Base-by-base conservation (phyloP, 371 early-diverging fungal genomes). In the Catenaria anguillulae region DNA sequence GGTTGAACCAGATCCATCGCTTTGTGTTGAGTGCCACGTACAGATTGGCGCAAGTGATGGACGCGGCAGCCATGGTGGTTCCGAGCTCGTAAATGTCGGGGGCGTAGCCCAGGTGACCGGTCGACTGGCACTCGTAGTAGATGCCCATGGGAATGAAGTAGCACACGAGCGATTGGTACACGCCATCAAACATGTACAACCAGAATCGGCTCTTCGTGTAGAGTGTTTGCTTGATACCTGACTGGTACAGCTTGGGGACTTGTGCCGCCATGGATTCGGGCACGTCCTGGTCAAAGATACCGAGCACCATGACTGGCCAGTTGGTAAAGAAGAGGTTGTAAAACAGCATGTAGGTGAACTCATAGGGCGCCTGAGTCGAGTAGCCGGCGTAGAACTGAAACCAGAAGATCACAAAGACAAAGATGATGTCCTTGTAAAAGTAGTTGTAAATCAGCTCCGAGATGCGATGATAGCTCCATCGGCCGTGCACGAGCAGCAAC, bases 231-330 rank as follows among this genome's bases (percentile, higher is more conserved):
- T 80, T 79, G 62, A 92, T 84, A 23, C 96, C 94, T 66, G 86
- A 81, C 37, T 79, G 80, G 68, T 93, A 93, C 24, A 93, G 75
- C 67, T 89, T 85, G 0, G 95, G 93, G 56, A 89, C 84, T n/a
- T 77, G 70, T 55, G 87, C 68, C 13, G 88, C 81, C 3, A 83
- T 75, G 31, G 77, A 72, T 15, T 82, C 82, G 60, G 83, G 80
- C 31, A 95, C 72, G 67, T 93, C 93, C 74, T 90, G 92, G 71
- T 95, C 96, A 75, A 93, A 87, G 13, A 87, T 55, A 17, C 35
- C 45, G 31, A 33, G 37, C 56, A 65, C 71, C 70, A 82, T 75
- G 34, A 86, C 76, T 0, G 89, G 87, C 54, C 88, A 62, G n/a
- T 80, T 77, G 21, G 88, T 87, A 63, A 87, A 89, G 10, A 84